Evolutionary conservation across 345 rosid genomes (phyloP).

Genomic region (Eucalyptus sp.): DNA sequence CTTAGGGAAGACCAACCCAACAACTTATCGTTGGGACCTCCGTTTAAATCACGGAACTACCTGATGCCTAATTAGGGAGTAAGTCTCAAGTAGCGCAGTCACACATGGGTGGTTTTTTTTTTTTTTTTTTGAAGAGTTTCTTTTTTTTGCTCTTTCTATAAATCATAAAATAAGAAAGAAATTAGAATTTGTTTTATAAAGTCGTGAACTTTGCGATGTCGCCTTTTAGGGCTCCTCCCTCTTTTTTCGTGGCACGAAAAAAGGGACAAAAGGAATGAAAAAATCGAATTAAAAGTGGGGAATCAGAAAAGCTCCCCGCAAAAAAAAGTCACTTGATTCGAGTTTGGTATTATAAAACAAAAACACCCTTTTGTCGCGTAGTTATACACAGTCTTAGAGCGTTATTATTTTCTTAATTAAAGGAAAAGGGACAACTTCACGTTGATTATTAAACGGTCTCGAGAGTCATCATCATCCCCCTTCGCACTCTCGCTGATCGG

Average conservation of each 20-base stretch:
- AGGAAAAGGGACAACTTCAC: neutral
- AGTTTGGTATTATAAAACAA: neutral
- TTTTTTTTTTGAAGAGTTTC: too few species aligned
- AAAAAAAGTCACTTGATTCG: neutral
- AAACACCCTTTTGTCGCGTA: neutral
- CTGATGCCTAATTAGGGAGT: too few species aligned
- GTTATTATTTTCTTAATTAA: too few species aligned
- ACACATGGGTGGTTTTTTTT: too few species aligned
- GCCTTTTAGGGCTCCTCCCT: neutral
- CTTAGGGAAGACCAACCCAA: too few species aligned
- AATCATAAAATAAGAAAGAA: neutral
- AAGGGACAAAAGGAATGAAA: neutral
- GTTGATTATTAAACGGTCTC: neutral
- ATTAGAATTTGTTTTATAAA: neutral
- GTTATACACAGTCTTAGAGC: too few species aligned
- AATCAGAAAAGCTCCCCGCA: neutral
- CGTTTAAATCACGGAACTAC: too few species aligned
- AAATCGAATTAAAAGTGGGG: neutral
- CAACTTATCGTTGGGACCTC: too few species aligned
- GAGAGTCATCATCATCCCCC: neutral
- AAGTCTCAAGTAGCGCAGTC: too few species aligned
- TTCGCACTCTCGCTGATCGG: too few species aligned
- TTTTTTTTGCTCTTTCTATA: neutral
- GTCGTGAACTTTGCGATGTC: neutral
- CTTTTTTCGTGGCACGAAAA: neutral